Evolutionary conservation across 805 yeast species (phyloP), one percentile per base, ranked within the genome.

Genomic region (Pichia thaimueangensis): DNA sequence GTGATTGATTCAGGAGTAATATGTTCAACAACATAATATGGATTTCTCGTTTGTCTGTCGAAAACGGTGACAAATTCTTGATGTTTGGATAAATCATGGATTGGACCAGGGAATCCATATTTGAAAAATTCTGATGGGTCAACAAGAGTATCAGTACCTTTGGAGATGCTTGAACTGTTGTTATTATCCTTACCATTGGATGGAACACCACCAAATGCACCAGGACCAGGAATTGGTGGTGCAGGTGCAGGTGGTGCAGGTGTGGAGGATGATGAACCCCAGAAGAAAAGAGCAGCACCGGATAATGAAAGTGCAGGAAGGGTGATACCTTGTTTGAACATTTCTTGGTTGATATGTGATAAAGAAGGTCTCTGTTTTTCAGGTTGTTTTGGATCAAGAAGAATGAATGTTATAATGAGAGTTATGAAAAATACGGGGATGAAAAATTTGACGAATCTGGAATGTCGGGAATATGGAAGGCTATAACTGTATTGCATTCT

Each of bases 81-180:
- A 47, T 86, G 71, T 10, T 69, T 75, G 43, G 78, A 77, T 45
- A 91, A 63, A 58, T 93, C 98, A 60, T 87, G 94, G 25, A 85
- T 73, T 0, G 97, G 97, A 2, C 96, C 96, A 0, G 97, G 98
- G 56, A 86, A 87, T 4, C 98, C 98, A 58, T 85, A 89, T 53
- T 81, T 80, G 69, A 88, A 89, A 65, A 84, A 88, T 6, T 70
- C 95, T 19, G 76, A 73, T 0, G 97, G 98, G 45, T 77, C 71
- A 4, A 86, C 76, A 4, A 53, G 54, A 6, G 66, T 63, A 38
- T 55, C 62, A 11, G 58, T 45, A 7, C 10, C 28, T 22, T 5
- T 35, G 30, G 31, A 23, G n/a, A n/a, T n/a, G 11, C 13, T 22
- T 13, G 28, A 22, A 29, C 15, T 27, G 13, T 17, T 25, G 16